Base-by-base conservation (phyloP, 139 green algal species). In the Nannochloris sp. region DNA sequence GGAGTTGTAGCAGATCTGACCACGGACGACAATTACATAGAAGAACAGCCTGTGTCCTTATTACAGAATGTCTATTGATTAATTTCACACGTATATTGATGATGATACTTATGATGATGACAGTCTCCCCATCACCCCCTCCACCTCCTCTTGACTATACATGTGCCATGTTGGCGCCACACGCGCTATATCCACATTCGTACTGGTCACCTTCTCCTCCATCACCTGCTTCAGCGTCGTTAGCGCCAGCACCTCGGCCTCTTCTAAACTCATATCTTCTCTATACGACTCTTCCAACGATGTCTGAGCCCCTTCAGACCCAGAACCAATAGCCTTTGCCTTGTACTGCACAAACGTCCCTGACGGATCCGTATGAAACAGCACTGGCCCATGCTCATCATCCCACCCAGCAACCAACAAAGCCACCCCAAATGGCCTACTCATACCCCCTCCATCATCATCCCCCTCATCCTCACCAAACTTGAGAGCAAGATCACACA, bases 131-230 rank as follows among this genome's bases (percentile, higher is more conserved):
- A 98, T 95, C 43, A 99, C 85, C 16, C 75, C 88, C 66, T 97
- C 74, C 25, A 99, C 80, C 81, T 98, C 86, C 16, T 80, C 75
- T 12, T 79, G 57, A 0, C 69, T 88, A 80, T 95, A 97, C 49
- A 97, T 62, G 70, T 96, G 83, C 76, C 91, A 99, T 20, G 76
- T 84, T 40, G 89, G 91, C 5, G 86, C 84, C 30, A 99, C 84
- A 1, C 62, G 73, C 0, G 89, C 86, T 36, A 99, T 95, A 72
- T 98, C 92, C 56, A 99, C 93, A 75, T 99, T 99, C 3, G 85
- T 96, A 9, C 79, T 33, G 0, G 89, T 97, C 36, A 97, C 91
- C 88, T 98, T 98, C 77, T 98, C 93, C 75, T 98, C 92, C 92
- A 98, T 98, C 48, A 99, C 94, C 56, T 93, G 84, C 72, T 98